Evolutionary conservation across 1,284 basidiomycete species (phyloP).

Genomic region (Apiotrichum sp.): DNA sequence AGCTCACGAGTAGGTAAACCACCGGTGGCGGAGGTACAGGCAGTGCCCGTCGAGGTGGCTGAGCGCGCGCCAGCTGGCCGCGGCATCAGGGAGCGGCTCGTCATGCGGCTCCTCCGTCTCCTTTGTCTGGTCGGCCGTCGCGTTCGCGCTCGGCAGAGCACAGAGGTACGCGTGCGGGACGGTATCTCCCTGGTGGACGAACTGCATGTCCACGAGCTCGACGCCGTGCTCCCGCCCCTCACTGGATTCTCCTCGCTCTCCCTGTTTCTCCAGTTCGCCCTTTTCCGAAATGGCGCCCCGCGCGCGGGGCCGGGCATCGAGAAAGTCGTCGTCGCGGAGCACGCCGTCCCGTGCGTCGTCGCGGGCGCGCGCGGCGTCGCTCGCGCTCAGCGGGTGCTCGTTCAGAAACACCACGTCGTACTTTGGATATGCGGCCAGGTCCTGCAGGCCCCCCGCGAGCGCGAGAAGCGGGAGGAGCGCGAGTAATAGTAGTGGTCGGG

Average conservation of each 20-base stretch:
- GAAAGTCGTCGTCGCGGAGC: slow-evolving; percentile 64
- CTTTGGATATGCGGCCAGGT: slow-evolving; percentile 76
- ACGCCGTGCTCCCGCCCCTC: slow-evolving; percentile 2
- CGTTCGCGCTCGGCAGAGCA: slow-evolving; percentile 33
- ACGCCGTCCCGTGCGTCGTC: slow-evolving; percentile 52
- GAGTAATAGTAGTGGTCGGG: too few relatives aligned
- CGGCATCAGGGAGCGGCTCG: slow-evolving; percentile 40
- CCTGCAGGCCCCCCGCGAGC: slow-evolving; percentile 48
- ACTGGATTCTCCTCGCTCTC: neutral
- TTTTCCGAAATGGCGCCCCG: slow-evolving; percentile 50
- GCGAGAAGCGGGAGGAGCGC: neutral
- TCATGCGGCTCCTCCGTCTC: slow-evolving; percentile 19
- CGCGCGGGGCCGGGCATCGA: slow-evolving; percentile 56
- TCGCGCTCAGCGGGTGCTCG: slow-evolving; percentile 63
- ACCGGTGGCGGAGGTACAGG: slow-evolving; percentile 52
- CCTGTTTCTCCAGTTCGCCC: neutral
- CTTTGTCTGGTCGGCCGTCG: slow-evolving; percentile 23
- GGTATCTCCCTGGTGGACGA: slow-evolving; percentile 15
- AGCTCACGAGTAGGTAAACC: slow-evolving; percentile 80
- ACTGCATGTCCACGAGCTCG: slow-evolving; percentile 31
- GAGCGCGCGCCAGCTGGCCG: slow-evolving; percentile 41
- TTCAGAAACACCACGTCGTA: slow-evolving; percentile 75
- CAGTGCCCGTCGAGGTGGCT: slow-evolving; percentile 48
- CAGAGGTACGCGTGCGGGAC: slow-evolving; percentile 36
- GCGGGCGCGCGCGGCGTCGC: slow-evolving; percentile 69